Evolutionary conservation across 2,329 filamentous ascomycete genomes (phyloP), one percentile per base, ranked within the genome.

Genomic region (Penicillium digitatum): DNA sequence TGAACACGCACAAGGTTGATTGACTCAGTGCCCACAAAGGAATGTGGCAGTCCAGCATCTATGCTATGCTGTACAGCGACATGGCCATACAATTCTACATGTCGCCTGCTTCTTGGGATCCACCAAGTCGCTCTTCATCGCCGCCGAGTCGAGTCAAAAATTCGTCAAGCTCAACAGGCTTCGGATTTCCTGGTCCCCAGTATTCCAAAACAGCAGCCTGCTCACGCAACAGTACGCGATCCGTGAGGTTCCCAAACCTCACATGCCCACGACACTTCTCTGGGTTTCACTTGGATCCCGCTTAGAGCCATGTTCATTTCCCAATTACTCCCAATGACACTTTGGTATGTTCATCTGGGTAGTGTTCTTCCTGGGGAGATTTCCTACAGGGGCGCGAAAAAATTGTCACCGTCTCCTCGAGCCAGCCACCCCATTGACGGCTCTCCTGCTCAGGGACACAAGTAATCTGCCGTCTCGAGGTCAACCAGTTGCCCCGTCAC

Each of bases 341-440:
- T 79, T 77, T 0, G 78, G 81, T 58, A 85, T 84, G 0, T 72
- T 78, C 6, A 85, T 63, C 60, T 84, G 61, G 0, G 81, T 82
- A 0, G 77, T 81, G 40, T 85, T 77, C 22, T 69, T 78, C 50
- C 73, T 69, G 7, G 74, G 67, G 70, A 63, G 37, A 85, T 82
- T 55, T 84, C 18, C 18, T 81, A 59, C 81, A 84, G 1, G 84
- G 80, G 0, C 82, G 66, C 1, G 79, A 82, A 51, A 78, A 78
- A 1, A 84, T 75, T 0, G 81, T 84, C 0, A 81, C 82, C 0
- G 82, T 85, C 67, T 85, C 82, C 55, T 84, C 81, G 1, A 85
- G 75, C 81, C 81, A 85, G 56, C 81, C 84, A 58, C 79, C 78
- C 61, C 85, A 82, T 82, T 82, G n/a, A 84, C 0, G 84, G 63